A percentile compares a stretch with the other conserved stretches of the same genome.
Evolutionary conservation across 768 basidiomycete genomes (phyloP).

Genomic region (Termitomyces sp.): DNA sequence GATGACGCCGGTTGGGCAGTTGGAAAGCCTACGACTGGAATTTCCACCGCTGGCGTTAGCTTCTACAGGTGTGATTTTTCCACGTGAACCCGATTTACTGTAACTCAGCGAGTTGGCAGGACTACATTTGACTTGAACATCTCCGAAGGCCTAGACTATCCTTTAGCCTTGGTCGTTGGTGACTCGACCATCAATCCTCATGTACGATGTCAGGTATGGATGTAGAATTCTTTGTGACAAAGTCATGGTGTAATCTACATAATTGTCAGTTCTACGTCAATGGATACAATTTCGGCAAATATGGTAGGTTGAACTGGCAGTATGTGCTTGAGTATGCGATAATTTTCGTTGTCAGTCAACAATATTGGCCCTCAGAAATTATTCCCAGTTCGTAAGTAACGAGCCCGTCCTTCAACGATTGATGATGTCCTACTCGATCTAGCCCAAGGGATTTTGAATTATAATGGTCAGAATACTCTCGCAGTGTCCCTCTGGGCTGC

Average conservation of each 20-base stretch:
- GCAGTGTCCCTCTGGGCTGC: constrained; percentile 45
- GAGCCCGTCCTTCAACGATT: neutral
- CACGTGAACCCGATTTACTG: neutral
- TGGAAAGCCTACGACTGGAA: constrained; percentile 36
- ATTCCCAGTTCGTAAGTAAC: constrained; percentile 38
- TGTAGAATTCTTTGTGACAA: too few relatives aligned
- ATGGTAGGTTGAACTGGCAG: constrained; percentile 21
- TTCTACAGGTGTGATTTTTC: constrained; percentile 36
- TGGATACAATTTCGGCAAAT: constrained; percentile 42
- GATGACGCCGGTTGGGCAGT: constrained; percentile 40
- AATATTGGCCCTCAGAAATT: constrained; percentile 36
- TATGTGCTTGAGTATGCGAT: neutral
- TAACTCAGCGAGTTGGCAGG: constrained; percentile 14
- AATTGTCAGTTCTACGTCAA: constrained; percentile 33
- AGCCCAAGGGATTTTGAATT: constrained; percentile 49
- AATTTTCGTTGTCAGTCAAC: constrained; percentile 25
- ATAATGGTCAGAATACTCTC: constrained; percentile 41
- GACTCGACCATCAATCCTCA: constrained; percentile 39
- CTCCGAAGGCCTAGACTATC: constrained; percentile 43
- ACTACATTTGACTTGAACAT: constrained; percentile 40
- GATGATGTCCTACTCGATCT: neutral
- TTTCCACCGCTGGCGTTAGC: constrained; percentile 37
- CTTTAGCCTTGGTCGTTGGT: constrained; percentile 37
- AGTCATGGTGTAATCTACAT: neutral
- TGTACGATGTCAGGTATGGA: constrained; percentile 35